phyloP scores from a whole-genome alignment of 768 basidiomycete genomes.

The Russula earlei region DNA sequence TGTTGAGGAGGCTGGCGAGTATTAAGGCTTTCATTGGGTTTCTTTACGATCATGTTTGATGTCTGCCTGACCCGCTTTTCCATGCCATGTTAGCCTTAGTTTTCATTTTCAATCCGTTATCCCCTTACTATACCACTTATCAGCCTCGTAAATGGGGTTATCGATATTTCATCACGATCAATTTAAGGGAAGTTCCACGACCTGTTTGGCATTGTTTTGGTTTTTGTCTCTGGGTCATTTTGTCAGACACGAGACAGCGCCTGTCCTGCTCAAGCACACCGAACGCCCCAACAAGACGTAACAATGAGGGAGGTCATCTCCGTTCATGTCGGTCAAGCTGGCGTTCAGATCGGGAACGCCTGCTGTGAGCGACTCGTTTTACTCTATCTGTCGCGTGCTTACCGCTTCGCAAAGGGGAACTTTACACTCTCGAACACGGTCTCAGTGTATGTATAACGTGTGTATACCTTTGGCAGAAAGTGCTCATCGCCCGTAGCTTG shows the following conservation, averaged over 20 bases:
- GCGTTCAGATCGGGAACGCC: slow-evolving; percentile 90
- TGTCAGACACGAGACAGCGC: not conserved
- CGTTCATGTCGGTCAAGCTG: slow-evolving; percentile 94
- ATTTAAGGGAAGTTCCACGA: not conserved
- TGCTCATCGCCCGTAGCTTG: slow-evolving; percentile 47
- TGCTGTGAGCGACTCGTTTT: slow-evolving; percentile 61
- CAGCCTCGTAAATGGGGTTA: not conserved
- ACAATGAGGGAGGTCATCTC: slow-evolving; percentile 91
- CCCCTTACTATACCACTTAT: slow-evolving; percentile 6
- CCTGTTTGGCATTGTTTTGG: slow-evolving; percentile 1
- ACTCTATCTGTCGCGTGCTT: slow-evolving; percentile 20
- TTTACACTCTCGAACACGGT: slow-evolving; percentile 97
- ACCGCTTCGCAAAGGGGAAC: slow-evolving; percentile 59
- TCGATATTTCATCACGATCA: not conserved
- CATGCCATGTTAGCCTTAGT: too few relatives aligned
- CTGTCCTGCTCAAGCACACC: not conserved
- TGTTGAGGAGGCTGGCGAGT: slow-evolving; percentile 41
- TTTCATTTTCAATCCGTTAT: not conserved
- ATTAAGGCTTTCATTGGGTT: slow-evolving; percentile 24
- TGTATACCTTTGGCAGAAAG: not conserved
- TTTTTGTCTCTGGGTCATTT: not conserved
- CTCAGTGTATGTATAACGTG: slow-evolving; percentile 58
- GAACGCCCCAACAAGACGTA: not conserved
- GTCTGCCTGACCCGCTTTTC: too few relatives aligned
- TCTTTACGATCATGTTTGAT: too few relatives aligned